Evolutionary conservation across 805 yeast species (phyloP).

Genomic region (Yamadazyma scolyti): DNA sequence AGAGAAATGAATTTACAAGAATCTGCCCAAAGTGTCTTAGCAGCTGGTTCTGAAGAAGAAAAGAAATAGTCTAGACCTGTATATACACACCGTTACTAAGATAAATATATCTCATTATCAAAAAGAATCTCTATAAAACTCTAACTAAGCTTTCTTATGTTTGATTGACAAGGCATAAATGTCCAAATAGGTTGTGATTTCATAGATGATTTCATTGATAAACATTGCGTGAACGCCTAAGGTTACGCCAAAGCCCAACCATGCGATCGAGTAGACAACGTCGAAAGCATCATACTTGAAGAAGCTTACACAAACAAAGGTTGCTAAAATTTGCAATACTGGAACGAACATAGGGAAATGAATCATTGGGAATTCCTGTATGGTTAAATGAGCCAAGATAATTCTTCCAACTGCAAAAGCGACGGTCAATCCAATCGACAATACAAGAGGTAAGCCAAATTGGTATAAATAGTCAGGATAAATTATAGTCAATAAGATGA

Average conservation of each 20-base stretch:
- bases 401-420: slow-evolving; percentile 92
- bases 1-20: slow-evolving; percentile 82
- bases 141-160: slow-evolving; percentile 52
- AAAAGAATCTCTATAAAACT: background rate
- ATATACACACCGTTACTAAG: too few species aligned
- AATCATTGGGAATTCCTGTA: slow-evolving; percentile 68
- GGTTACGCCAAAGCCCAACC: slow-evolving; percentile 67
- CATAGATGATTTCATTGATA: slow-evolving; percentile 73
- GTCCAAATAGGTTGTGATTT: slow-evolving; percentile 75
- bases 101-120: background rate
- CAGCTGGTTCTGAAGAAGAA: slow-evolving; percentile 55
- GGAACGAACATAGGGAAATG: slow-evolving; percentile 74
- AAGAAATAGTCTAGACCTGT: slow-evolving; percentile 21
- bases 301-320: slow-evolving; percentile 29
- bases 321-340: slow-evolving; percentile 38
- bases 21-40: slow-evolving; percentile 70
- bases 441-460: slow-evolving; percentile 52
- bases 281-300: slow-evolving; percentile 36
- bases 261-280: slow-evolving; percentile 50
- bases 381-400: slow-evolving; percentile 80
- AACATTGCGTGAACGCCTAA: slow-evolving; percentile 67
- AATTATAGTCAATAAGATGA: slow-evolving; percentile 44
- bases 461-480: slow-evolving; percentile 49
- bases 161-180: slow-evolving; percentile 83
- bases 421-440: slow-evolving; percentile 69